These are phyloP conservation scores for Candida lessepsii DNA, from an alignment of 805 yeast species.

Conservation along the genomic window DNA sequence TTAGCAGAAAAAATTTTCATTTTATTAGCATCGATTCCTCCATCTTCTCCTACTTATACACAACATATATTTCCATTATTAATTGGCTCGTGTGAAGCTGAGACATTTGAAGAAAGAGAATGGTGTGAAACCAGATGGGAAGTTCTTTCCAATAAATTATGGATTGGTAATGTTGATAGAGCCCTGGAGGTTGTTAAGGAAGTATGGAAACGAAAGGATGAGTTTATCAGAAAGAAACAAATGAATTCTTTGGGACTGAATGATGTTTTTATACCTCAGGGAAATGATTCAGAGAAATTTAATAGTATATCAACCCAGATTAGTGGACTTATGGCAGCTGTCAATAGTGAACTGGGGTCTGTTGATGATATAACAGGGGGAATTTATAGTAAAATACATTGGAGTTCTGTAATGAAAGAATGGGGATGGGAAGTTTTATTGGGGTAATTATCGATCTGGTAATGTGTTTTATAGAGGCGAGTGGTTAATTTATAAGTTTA, in stretches of 20 bases:
- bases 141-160: slow-evolving; percentile 49
- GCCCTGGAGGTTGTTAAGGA: slow-evolving; percentile 69
- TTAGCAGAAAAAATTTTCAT: slow-evolving; percentile 60
- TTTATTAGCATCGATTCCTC: slow-evolving; percentile 62
- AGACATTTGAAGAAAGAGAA: slow-evolving; percentile 54
- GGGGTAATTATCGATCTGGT: too few species aligned
- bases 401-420: slow-evolving; percentile 70
- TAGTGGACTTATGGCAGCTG: slow-evolving; percentile 42
- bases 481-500: too few species aligned
- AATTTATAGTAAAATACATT: slow-evolving; percentile 54
- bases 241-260: slow-evolving; percentile 12
- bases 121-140: slow-evolving; percentile 64
- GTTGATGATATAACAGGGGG: slow-evolving; percentile 36
- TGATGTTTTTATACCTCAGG: slow-evolving; percentile 17
- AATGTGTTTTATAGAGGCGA: too few species aligned
- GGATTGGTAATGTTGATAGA: slow-evolving; percentile 66
- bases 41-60: slow-evolving; percentile 52
- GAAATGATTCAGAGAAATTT: slow-evolving; percentile 19
- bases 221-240: slow-evolving; percentile 26
- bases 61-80: slow-evolving; percentile 66
- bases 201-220: slow-evolving; percentile 66
- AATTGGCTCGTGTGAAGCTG: slow-evolving; percentile 66
- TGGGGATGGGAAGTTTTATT: slow-evolving; percentile 75
- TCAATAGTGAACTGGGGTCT: slow-evolving; percentile 29
- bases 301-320: slow-evolving; percentile 31